Conservation (phyloP, 345 rosid species). For the Pseudoturritis turrita region DNA sequence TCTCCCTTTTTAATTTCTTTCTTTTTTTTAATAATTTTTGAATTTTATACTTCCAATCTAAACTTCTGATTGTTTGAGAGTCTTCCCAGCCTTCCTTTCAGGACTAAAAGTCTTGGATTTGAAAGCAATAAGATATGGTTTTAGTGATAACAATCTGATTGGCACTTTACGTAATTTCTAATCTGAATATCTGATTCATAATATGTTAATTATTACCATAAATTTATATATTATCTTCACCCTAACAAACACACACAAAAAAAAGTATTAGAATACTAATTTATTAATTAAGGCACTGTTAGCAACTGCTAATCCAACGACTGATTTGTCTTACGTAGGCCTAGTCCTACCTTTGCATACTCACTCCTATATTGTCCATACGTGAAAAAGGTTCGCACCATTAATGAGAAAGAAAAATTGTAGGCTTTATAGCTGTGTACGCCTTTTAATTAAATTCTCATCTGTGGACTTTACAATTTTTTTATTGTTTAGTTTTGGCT, state of each 20-base stretch:
- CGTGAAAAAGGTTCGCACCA: constrained; percentile 32
- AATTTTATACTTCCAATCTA: no score
- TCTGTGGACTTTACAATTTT: constrained; percentile 25
- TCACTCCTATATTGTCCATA: constrained; percentile 14
- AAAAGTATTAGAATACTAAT: background rate
- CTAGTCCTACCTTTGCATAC: constrained; percentile 2
- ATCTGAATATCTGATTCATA: constrained; percentile 23
- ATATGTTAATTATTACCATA: constrained; percentile 12
- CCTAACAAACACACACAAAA: constrained; percentile 14
- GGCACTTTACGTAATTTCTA: constrained; percentile 21
- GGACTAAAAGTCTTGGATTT: no score
- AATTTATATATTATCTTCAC: constrained; percentile 18
- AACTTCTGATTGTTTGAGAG: no score
- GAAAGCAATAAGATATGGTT: constrained; percentile 15
- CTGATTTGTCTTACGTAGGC: constrained; percentile 24
- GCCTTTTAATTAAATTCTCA: constrained; percentile 28
- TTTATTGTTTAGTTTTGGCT: background rate
- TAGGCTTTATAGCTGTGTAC: constrained; percentile 35
- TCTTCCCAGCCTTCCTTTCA: no score
- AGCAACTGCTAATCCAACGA: constrained; percentile 31
- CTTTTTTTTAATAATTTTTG: no score
- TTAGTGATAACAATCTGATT: background rate
- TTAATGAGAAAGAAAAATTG: constrained; percentile 31
- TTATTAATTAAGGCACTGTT: constrained; percentile 23
- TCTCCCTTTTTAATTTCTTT: no score